Base-by-base conservation (phyloP, 2,329 filamentous ascomycete species). In the Pseudonectria buxi region DNA sequence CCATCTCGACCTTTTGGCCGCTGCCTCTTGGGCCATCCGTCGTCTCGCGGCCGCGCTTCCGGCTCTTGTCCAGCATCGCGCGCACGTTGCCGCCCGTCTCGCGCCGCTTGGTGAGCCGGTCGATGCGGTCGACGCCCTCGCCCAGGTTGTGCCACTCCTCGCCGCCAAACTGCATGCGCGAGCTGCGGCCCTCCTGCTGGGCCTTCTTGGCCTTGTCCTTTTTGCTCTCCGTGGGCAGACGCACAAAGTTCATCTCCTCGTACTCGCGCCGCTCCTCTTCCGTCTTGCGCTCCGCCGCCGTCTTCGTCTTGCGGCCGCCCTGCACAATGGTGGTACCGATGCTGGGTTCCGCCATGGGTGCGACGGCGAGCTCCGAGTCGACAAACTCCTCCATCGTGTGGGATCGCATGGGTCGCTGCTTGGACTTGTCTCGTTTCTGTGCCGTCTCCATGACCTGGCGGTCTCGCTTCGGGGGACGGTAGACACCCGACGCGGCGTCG, bases 381-480 rank as follows among this genome's bases (percentile, higher is more conserved):
- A 98, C 78, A 53, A 94, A 98, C 55, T 96, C 90, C 55, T 96
- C 89, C 55, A 98, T 79, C 1, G 88, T 87, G 30, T 81, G 79
- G 0, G 89, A 95, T 55, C 85, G 86, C 42, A 76, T 71, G 3
- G 78, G 75, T 28, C 76, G 71, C 28, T 77, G 75, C 4, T 79
- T 71, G 22, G 67, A 62, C 44, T 78, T 78, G 42, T 81, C 77
- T 15, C 54, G 58, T 32, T 74, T 71, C 39, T 80, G 74, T 13
- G 78, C 76, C 2, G 78, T 78, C 7, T 86, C 85, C 79, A 96
- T 90, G 10, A 84, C 70, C 2, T 86, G 88, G 0, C 90, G 86
- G 40, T 86, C 86, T 51, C 95, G 89, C 55, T 81, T 83, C 14
- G 92, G 92, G 10, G 92, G 88, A 15, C 81, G 78, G 68, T 98